Evolutionary conservation across 768 basidiomycete species (phyloP).

Genomic region (Russula virescens): DNA sequence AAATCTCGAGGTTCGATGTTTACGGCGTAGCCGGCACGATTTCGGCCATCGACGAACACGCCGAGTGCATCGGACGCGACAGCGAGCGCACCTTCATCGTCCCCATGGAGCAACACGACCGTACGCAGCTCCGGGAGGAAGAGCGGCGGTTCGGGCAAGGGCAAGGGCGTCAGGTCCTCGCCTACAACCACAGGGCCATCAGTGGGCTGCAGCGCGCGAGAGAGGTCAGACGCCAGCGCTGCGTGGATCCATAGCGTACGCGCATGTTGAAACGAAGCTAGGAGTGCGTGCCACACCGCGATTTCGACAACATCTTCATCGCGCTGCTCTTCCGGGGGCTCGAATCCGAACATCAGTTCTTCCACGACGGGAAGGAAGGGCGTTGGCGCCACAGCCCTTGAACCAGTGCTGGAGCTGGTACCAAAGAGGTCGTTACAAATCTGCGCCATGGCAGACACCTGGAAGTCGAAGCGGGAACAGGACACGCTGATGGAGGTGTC

Average conservation of each 20-base stretch:
- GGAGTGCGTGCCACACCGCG: slow-evolving; percentile 6
- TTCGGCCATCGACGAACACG: neutral
- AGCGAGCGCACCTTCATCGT: neutral
- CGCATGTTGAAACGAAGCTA: neutral
- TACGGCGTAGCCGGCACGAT: neutral
- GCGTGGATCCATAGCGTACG: neutral
- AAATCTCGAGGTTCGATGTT: neutral
- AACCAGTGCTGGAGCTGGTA: neutral
- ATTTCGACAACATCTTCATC: no score
- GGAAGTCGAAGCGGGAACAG: slow-evolving; percentile 12
- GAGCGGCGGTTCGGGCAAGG: neutral
- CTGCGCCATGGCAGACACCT: slow-evolving; percentile 4
- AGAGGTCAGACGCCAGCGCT: no score
- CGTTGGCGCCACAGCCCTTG: no score
- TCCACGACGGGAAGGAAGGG: no score
- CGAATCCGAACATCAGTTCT: no score
- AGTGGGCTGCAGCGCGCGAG: no score
- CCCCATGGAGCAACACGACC: slow-evolving; percentile 10
- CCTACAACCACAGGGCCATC: no score
- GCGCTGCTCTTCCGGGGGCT: no score
- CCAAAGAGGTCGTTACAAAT: neutral
- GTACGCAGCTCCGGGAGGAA: slow-evolving; percentile 6
- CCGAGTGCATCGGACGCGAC: neutral
- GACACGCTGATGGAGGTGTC: slow-evolving; percentile 5
- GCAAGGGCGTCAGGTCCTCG: no score